Evolutionary conservation across 768 basidiomycete genomes (phyloP), one percentile per base, ranked within the genome.

Genomic region (Leccinum boreale): DNA sequence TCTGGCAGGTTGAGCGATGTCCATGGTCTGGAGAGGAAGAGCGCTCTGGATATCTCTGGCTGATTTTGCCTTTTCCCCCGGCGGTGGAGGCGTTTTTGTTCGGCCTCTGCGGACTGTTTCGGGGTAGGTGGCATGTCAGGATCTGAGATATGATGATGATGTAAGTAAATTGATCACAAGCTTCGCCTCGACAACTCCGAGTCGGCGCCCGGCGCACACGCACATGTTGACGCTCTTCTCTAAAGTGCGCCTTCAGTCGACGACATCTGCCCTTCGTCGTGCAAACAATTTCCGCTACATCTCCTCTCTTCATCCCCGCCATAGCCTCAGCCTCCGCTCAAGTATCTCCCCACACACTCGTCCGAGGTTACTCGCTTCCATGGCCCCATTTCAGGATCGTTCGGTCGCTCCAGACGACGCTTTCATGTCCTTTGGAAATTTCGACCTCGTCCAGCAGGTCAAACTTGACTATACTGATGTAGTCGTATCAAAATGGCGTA

Each of bases 401-500:
- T 46, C 62, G 3, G 19, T 51, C 48, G 72, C 55, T 21, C 28
- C 61, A n/a, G 61, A 62, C 9, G 54, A 52, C 29, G 17, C 54
- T 17, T 57, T 50, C 42, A 57, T 81, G 62, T 71, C 74, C 21
- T 85, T 81, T 65, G 91, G 88, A 50, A 90, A 94, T 70, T 96
- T 92, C 67, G 91, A 96, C 74, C 81, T 94, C 39, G 74, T 94
- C 57, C 87, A 86, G 67, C 80, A 82, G 19, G 75, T 93, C 67
- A 85, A 88, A 65, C 77, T 94, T 47, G 86, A 87, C 62, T 93
- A 86, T 54, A 77, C 88, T 10, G 91, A 94, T 58, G 84, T 95
- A 44, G 78, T 78, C 17, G 79, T 96, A 46, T 90, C 90, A 9
- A 96, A 94, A 74, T 97, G 93, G 92, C 81, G 83, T 67, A 95